Conservation (phyloP, 495 filamentous ascomycete genomes). For the Thermochaetoides thermophila region DNA sequence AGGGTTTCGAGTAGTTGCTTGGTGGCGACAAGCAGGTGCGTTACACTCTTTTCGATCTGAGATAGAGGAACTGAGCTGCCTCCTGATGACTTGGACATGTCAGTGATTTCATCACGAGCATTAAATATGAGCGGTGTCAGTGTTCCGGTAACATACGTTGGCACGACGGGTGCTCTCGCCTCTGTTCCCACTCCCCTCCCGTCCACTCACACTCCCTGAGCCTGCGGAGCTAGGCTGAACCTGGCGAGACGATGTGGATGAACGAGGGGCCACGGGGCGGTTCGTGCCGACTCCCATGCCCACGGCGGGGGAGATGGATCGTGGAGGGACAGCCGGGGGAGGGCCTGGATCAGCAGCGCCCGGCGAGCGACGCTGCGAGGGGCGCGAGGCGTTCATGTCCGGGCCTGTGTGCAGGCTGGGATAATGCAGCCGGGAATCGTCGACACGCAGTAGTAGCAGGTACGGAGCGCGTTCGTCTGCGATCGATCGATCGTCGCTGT, state of each 20-base stretch:
- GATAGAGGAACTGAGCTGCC: slow-evolving; percentile 44
- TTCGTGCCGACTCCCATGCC: slow-evolving; percentile 23
- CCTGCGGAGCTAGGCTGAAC: too few species aligned
- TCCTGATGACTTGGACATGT: slow-evolving; percentile 24
- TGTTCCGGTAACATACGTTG: slow-evolving; percentile 31
- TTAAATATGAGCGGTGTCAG: neutral
- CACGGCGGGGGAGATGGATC: slow-evolving; percentile 27
- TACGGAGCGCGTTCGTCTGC: too few species aligned
- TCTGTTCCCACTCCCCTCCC: slow-evolving; percentile 19
- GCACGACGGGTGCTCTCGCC: slow-evolving; percentile 23
- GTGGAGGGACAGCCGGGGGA: slow-evolving; percentile 25
- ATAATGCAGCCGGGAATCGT: too few species aligned
- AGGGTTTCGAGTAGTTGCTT: slow-evolving; percentile 96
- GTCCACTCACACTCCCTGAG: too few species aligned
- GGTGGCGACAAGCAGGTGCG: slow-evolving; percentile 89
- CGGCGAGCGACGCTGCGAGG: slow-evolving; percentile 35
- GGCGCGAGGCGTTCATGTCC: slow-evolving; percentile 25
- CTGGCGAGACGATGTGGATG: slow-evolving; percentile 25
- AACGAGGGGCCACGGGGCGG: slow-evolving; percentile 25
- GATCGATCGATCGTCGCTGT: too few species aligned
- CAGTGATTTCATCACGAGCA: slow-evolving; percentile 5
- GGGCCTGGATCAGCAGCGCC: slow-evolving; percentile 30
- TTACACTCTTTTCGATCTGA: slow-evolving; percentile 96
- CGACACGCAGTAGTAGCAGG: too few species aligned
- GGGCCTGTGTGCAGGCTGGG: too few species aligned